These are phyloP conservation scores for Xanthoparmelia taractica DNA, from an alignment of 495 filamentous ascomycete genomes.

Conservation along the genomic window DNA sequence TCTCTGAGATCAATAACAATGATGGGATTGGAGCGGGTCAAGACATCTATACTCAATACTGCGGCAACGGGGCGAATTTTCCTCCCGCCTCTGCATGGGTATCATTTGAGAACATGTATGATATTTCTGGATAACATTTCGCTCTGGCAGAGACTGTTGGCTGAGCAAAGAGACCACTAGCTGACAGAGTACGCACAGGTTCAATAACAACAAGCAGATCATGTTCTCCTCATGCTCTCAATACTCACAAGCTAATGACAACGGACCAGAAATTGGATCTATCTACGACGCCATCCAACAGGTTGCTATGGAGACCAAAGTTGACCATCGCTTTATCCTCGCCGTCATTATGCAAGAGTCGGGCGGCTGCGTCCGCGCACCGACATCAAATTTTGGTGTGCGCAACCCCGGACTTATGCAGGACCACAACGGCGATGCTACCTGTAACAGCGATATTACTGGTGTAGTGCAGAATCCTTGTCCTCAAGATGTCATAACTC, in stretches of 20 bases:
- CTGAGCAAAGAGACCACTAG: neutral
- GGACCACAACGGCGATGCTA: slow-evolving; percentile 39
- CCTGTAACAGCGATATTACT: slow-evolving; percentile 36
- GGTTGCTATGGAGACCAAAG: slow-evolving; percentile 33
- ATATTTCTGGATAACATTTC: neutral
- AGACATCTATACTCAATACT: slow-evolving; percentile 18
- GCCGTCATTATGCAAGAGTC: slow-evolving; percentile 52
- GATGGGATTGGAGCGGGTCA: slow-evolving; percentile 1
- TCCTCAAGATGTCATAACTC: slow-evolving; percentile 34
- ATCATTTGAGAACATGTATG: slow-evolving; percentile 21
- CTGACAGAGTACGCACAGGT: slow-evolving; percentile 27
- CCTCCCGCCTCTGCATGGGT: slow-evolving; percentile 17
- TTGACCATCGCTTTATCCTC: slow-evolving; percentile 53
- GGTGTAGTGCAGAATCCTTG: slow-evolving; percentile 36
- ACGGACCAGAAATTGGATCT: slow-evolving; percentile 35
- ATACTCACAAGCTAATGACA: slow-evolving; percentile 32
- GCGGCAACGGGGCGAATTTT: slow-evolving; percentile 17
- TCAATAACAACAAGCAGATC: slow-evolving; percentile 34
- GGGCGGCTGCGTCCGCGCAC: slow-evolving; percentile 50
- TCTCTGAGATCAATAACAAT: slow-evolving; percentile 6
- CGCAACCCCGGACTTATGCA: slow-evolving; percentile 53
- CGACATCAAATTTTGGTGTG: slow-evolving; percentile 39
- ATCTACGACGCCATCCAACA: slow-evolving; percentile 36
- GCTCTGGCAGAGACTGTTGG: neutral
- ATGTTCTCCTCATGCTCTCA: slow-evolving; percentile 42